A percentile compares a stretch with the other conserved stretches of the same genome.
Evolutionary conservation across 1,139 yeast species (phyloP).

Genomic region (Candida albicans): DNA sequence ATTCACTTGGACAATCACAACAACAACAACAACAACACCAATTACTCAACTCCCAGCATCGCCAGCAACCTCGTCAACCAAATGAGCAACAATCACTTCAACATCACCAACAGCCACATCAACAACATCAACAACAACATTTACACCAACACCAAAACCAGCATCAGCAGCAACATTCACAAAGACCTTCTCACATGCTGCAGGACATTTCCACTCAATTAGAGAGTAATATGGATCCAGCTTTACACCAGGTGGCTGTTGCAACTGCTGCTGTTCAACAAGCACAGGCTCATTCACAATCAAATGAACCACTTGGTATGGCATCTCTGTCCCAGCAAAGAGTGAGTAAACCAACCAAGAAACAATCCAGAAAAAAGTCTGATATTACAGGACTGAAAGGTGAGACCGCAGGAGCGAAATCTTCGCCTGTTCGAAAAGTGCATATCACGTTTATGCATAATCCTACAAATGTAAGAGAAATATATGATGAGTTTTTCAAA

Average conservation of each 20-base stretch:
- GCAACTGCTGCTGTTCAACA: conserved; percentile 31
- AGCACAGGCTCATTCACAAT: conserved; percentile 7
- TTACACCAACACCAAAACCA: conserved; percentile 10
- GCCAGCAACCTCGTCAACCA: conserved; percentile 5
- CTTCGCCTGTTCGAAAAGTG: conserved; percentile 29
- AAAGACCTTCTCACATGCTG: conserved; percentile 4
- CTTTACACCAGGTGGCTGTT: conserved; percentile 40
- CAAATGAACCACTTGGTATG: conserved; percentile 1
- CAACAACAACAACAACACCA: conserved; percentile 3
- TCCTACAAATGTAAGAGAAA: conserved; percentile 48
- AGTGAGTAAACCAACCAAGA: conserved; percentile 6
- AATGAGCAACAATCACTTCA: conserved; percentile 6
- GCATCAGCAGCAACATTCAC: conserved; percentile 10
- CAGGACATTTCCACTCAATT: conserved; percentile 16
- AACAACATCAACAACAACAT: conserved; percentile 11
- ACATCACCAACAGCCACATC: conserved; percentile 9
- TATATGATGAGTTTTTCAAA: conserved; percentile 47
- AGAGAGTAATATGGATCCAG: conserved; percentile 41
- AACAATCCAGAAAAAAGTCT: conserved; percentile 5
- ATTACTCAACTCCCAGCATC: conserved; percentile 2
- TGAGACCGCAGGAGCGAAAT: conserved; percentile 18
- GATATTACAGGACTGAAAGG: conserved; percentile 6
- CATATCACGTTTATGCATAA: conserved; percentile 44
- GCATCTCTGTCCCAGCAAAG: conserved; percentile 2
- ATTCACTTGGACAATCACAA: conserved; percentile 1